These are phyloP conservation scores for Dittrichia graveolens DNA, from an alignment of 129 eudicot species.

Conservation along the genomic window DNA sequence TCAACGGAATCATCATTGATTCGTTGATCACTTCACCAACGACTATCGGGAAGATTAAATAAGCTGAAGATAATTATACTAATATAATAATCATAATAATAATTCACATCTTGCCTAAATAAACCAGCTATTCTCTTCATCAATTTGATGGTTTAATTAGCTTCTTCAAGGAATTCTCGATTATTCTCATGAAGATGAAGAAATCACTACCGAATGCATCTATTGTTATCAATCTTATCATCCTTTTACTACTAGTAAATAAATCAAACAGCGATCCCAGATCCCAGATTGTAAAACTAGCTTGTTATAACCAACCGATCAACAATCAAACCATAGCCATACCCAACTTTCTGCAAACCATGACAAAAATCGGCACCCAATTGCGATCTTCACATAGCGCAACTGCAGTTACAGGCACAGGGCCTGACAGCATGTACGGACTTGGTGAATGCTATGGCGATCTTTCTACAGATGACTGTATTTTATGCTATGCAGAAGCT, in stretches of 20 bases:
- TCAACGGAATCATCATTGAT: too few species aligned
- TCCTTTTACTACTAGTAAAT: constrained; percentile 31
- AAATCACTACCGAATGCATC: background rate
- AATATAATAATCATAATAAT: too few species aligned
- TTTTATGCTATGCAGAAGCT: constrained; percentile 62
- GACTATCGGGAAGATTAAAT: too few species aligned
- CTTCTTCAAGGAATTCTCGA: background rate
- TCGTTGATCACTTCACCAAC: too few species aligned
- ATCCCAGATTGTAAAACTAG: constrained; percentile 41
- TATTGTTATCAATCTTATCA: constrained; percentile 14
- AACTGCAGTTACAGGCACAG: constrained; percentile 46
- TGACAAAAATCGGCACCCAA: constrained; percentile 60
- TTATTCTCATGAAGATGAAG: constrained; percentile 23
- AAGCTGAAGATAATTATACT: too few species aligned
- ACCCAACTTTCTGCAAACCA: constrained; percentile 54
- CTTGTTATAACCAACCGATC: constrained; percentile 32
- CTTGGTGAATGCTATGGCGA: constrained; percentile 84
- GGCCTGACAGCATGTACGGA: constrained; percentile 46
- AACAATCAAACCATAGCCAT: constrained; percentile 39
- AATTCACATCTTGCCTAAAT: background rate
- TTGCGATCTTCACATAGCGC: constrained; percentile 52
- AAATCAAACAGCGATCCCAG: constrained; percentile 55
- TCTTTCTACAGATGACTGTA: constrained; percentile 66
- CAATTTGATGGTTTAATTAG: background rate
- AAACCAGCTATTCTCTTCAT: background rate